phyloP scores from a whole-genome alignment of 345 rosid species.

The Citrus maxima region DNA sequence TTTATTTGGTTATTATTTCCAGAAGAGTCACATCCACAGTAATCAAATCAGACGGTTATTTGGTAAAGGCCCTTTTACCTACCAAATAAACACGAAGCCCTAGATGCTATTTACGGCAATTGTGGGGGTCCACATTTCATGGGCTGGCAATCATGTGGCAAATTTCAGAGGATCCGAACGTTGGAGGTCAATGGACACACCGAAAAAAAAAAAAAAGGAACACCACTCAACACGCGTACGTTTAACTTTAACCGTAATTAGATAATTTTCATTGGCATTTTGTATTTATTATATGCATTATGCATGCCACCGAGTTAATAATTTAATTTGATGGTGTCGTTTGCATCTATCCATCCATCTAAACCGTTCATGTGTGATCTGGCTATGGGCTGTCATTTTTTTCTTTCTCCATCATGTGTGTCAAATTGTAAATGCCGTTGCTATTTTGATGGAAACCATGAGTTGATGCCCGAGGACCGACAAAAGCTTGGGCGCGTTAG shows the following conservation, averaged over 20 bases:
- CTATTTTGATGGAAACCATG: too few species aligned
- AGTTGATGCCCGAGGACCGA: constrained; percentile 32
- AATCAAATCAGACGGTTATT: constrained; percentile 6
- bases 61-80: background rate
- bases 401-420: background rate
- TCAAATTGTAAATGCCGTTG: too few species aligned
- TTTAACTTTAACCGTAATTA: background rate
- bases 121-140: constrained; percentile 21
- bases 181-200: background rate
- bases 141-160: constrained; percentile 33
- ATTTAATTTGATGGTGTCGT: too few species aligned
- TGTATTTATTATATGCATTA: too few species aligned
- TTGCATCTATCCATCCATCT: too few species aligned
- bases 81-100: background rate
- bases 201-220: background rate
- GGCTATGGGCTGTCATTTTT: constrained; percentile 37
- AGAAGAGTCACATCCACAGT: background rate
- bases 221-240: background rate
- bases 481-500: constrained; percentile 14
- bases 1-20: too few species aligned
- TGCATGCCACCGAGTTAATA: too few species aligned
- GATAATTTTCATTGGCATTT: background rate
- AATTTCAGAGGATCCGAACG: constrained; percentile 20
- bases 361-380: constrained; percentile 22
- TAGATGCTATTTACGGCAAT: background rate